A percentile compares a stretch with the other conserved stretches of the same genome.
Evolutionary conservation across 1,284 basidiomycete genomes (phyloP).

Genomic region (Mycosarcoma mackinlayi): DNA sequence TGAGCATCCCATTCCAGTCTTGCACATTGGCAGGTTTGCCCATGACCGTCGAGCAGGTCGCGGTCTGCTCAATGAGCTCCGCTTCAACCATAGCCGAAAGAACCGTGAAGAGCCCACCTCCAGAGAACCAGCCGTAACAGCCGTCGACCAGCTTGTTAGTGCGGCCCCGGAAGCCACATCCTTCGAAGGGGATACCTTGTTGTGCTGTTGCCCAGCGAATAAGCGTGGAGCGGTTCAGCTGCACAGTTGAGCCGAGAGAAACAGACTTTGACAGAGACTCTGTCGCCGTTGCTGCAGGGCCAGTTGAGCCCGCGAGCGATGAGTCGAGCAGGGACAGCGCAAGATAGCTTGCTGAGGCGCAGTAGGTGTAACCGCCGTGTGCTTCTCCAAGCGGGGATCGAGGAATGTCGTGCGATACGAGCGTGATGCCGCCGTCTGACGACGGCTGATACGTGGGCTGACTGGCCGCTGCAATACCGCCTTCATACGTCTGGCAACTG

Average conservation of each 20-base stretch:
- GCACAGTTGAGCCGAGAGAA: constrained; percentile 52
- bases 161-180: constrained; percentile 91
- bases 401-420: constrained; percentile 65
- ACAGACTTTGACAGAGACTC: too few relatives aligned
- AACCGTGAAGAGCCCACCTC: constrained; percentile 87
- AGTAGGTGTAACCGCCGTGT: constrained; percentile 97
- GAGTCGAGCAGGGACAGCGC: constrained; percentile 74
- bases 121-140: constrained; percentile 96
- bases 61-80: constrained; percentile 38
- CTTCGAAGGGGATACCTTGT: constrained; percentile 85
- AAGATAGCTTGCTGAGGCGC: constrained; percentile 85
- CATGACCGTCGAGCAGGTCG: constrained; percentile 11
- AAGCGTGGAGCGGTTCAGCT: constrained; percentile 76
- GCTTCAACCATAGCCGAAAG: constrained; percentile 76
- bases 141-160: constrained; percentile 99
- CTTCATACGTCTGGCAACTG: constrained; percentile 97
- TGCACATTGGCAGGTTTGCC: constrained; percentile 46
- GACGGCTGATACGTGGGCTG: constrained; percentile 72
- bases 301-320: constrained; percentile 7
- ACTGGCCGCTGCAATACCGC: constrained; percentile 88
- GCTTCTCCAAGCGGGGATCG: constrained; percentile 84
- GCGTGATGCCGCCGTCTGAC: constrained; percentile 17
- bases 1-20: constrained; percentile 44
- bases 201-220: constrained; percentile 86
- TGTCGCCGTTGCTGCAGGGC: background rate